Evolutionary conservation across 345 rosid genomes (phyloP), one percentile per base, ranked within the genome.

Genomic region (Populus deltoides): DNA sequence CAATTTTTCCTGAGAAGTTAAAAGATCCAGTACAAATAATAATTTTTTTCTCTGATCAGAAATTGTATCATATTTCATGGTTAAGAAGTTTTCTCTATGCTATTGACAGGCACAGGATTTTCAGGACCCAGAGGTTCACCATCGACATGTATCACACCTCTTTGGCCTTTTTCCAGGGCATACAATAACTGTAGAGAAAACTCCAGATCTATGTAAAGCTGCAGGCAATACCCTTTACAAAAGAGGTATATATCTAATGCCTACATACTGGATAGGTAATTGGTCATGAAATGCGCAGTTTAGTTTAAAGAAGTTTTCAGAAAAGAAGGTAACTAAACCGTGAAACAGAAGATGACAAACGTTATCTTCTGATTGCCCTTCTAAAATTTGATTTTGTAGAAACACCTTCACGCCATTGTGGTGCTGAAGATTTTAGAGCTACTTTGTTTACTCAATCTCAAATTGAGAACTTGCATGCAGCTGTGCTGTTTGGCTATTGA

Each of bases 121-220:
- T 77, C 81, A 89, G 87, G 99, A 96, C 77, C 91, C 94, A 49
- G 97, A 92, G 38, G 77, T 85, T 24, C 90, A 90, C 75, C 97
- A 93, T 75, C 91, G 97, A 72, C 99, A 93, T 75, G 78, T 96
- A 41, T 96, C 99, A 22, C 97, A 92, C 75, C 92, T 96, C 81
- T 96, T 92, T 88, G 98, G 98, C 72, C 88, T 93, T 78, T 96
- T 86, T 83, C 98, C 98, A 0, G 99, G 98, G 77, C 97, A 96
- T 81, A 83, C 97, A 66, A 81, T 92, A 79, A 90, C 97, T 25
- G 72, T 79, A 27, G 97, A 89, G 41, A 86, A 84, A 80, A 87
- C 83, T 81, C 94, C 93, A 3, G 94, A 85, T 71, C 93, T 96
- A 47, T 90, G 94, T 80, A 85, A 86, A 81, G 97, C 98, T n/a